A percentile compares a stretch with the other conserved stretches of the same genome.
These are phyloP conservation scores for Zalerion maritima DNA, from an alignment of 495 filamentous ascomycete genomes.

Conservation along the genomic window DNA sequence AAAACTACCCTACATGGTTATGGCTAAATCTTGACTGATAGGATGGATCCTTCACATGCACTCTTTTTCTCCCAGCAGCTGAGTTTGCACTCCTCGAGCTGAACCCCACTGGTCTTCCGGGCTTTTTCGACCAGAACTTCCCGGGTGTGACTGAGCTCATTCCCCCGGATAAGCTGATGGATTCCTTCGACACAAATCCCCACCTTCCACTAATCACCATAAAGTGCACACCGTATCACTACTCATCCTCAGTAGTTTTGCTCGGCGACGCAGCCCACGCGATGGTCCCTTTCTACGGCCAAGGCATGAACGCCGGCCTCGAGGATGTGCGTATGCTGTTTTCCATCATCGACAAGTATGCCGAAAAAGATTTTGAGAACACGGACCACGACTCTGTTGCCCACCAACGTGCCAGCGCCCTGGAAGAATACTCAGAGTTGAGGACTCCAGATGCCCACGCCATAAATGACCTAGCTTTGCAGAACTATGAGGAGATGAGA, in stretches of 20 bases:
- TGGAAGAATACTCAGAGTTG: constrained; percentile 57
- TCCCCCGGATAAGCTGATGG: constrained; percentile 44
- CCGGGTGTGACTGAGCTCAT: constrained; percentile 84
- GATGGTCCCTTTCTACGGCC: constrained; percentile 91
- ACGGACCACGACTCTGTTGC: constrained; percentile 13
- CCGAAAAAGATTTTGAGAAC: constrained; percentile 14
- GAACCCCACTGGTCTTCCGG: constrained; percentile 37
- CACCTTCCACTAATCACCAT: constrained; percentile 87
- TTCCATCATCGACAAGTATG: constrained; percentile 51
- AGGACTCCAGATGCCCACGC: constrained; percentile 66
- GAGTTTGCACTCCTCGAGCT: constrained; percentile 45
- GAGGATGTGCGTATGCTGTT: constrained; percentile 77
- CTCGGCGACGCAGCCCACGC: constrained; percentile 92
- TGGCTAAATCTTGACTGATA: constrained; percentile 16
- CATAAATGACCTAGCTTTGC: constrained; percentile 83
- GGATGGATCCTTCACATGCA: constrained; percentile 91
- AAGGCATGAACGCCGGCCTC: constrained; percentile 79
- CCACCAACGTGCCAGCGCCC: constrained; percentile 38
- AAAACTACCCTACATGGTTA: not conserved
- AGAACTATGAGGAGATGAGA: constrained; percentile 91
- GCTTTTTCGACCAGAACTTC: constrained; percentile 68
- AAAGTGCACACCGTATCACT: constrained; percentile 82
- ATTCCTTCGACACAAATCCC: constrained; percentile 63
- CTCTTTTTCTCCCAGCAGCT: constrained; percentile 63
- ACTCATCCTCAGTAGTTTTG: constrained; percentile 60